Base-by-base conservation (phyloP, 2,329 filamentous ascomycete genomes). In the Colletotrichum sp. region DNA sequence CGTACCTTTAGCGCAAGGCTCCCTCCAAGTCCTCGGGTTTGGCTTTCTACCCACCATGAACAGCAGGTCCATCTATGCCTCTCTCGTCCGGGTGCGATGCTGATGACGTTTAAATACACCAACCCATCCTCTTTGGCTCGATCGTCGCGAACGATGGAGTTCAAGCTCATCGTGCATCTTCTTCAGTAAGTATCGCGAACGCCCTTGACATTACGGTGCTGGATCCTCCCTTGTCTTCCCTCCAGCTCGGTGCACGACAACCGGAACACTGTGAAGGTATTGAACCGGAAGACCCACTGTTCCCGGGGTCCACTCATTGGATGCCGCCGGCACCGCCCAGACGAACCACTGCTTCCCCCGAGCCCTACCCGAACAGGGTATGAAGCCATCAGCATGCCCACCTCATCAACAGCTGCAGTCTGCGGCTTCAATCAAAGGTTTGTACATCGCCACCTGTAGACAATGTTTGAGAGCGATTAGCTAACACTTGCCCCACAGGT, bases 321-420 rank as follows among this genome's bases (percentile, higher is more conserved):
- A 62, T 62, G 52, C 36, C 48, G 7, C 61, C 68, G 55, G 21
- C 26, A n/a, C 30, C 43, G 3, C 43, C 24, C 30, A 62, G 5
- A 8, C 24, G n/a, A 58, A 7, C 38, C 4, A 21, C 64, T 16
- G 21, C 38, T 30, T 16, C 28, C 14, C 26, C 16, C 32, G 24
- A 21, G 8, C 24, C 43, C n/a, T 8, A 10, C 69, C 18, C 28
- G 24, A 58, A 43, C n/a, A 32, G 43, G 66, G 43, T 4, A 64
- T 48, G 32, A 38, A 38, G 26, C 43, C 18, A 8, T 48, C 34
- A 65, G n/a, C 16, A 75, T 75, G 69, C 62, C 73, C 10, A 56
- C 69, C 2, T 75, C 73, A 3, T 68, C 73, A 43, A 73, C 69
- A 14, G 69, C 56, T 6, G 73, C 73, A 16, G 73, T 69, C 4